Evolutionary conservation across 2,329 filamentous ascomycete genomes (phyloP).

Genomic region (Phyllosticta citrichinensis): DNA sequence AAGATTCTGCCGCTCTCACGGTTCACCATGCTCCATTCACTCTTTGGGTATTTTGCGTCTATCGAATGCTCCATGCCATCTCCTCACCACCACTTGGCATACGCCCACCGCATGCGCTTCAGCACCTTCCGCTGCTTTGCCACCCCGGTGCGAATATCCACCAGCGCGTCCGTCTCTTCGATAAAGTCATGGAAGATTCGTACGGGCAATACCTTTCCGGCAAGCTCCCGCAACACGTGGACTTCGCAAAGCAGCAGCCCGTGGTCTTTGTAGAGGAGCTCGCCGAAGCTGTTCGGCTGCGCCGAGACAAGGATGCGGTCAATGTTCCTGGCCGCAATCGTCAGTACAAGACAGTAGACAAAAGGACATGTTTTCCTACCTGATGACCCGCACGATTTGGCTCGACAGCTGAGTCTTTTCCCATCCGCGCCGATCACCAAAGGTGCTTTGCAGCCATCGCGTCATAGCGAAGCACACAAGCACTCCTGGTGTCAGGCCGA

Average conservation of each 20-base stretch:
- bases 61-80: not conserved
- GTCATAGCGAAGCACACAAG: conserved; percentile 68
- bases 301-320: conserved; percentile 52
- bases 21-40: not conserved
- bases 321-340: conserved; percentile 49
- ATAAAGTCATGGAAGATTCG: conserved; percentile 75
- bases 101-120: conserved; percentile 82
- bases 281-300: conserved; percentile 56
- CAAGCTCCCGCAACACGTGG: conserved; percentile 66
- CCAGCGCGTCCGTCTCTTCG: conserved; percentile 77
- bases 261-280: conserved; percentile 85
- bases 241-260: conserved; percentile 84
- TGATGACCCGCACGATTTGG: conserved; percentile 6
- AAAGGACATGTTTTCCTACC: conserved; percentile 13
- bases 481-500: conserved; percentile 87
- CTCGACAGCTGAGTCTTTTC: conserved; percentile 57
- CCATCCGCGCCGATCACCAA: conserved; percentile 62
- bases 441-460: conserved; percentile 59
- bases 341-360: conserved; percentile 1
- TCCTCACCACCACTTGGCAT: conserved; percentile 56
- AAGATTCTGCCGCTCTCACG: not conserved
- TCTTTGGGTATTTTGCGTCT: not conserved
- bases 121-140: conserved; percentile 69
- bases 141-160: conserved; percentile 68
- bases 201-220: conserved; percentile 57